phyloP scores from a whole-genome alignment of 352 stramenopile species.

The Thalassiosira mediterranea region DNA sequence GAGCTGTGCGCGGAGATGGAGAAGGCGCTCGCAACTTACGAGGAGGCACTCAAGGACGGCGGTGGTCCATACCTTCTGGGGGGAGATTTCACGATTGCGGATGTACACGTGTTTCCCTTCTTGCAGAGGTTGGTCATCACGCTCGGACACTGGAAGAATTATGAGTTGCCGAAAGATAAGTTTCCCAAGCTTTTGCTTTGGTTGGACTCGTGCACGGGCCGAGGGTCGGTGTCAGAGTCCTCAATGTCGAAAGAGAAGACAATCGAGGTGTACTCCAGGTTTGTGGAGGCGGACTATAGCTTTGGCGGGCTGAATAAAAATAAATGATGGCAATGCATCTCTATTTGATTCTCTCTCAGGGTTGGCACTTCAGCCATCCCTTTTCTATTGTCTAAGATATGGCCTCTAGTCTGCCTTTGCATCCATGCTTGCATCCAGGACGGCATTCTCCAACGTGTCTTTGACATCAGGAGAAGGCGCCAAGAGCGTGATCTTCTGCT shows the following conservation, averaged over 20 bases:
- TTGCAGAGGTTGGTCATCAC: slow-evolving; percentile 50
- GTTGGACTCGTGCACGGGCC: slow-evolving; percentile 36
- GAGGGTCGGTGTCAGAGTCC: slow-evolving; percentile 55
- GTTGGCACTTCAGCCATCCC: background rate
- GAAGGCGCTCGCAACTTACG: slow-evolving; percentile 39
- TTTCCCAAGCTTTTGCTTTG: slow-evolving; percentile 53
- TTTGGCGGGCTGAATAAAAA: slow-evolving; percentile 66
- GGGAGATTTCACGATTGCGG: slow-evolving; percentile 51
- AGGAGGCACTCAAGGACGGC: slow-evolving; percentile 41
- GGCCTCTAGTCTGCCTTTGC: slow-evolving; percentile 50
- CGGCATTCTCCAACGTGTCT: slow-evolving; percentile 63
- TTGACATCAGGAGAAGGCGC: slow-evolving; percentile 46
- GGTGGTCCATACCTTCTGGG: slow-evolving; percentile 55
- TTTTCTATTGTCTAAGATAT: background rate
- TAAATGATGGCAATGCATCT: slow-evolving; percentile 21
- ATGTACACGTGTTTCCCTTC: slow-evolving; percentile 61
- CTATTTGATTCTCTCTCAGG: background rate
- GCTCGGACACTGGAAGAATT: slow-evolving; percentile 58
- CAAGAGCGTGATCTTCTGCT: slow-evolving; percentile 75
- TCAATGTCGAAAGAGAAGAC: slow-evolving; percentile 52
- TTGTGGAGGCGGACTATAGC: slow-evolving; percentile 49
- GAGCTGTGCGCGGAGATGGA: slow-evolving; percentile 46
- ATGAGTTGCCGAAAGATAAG: slow-evolving; percentile 45
- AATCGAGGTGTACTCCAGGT: slow-evolving; percentile 53
- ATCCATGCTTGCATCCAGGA: slow-evolving; percentile 59